phyloP scores from a whole-genome alignment of 208 protist species.

The Wallacemonas sp. region DNA sequence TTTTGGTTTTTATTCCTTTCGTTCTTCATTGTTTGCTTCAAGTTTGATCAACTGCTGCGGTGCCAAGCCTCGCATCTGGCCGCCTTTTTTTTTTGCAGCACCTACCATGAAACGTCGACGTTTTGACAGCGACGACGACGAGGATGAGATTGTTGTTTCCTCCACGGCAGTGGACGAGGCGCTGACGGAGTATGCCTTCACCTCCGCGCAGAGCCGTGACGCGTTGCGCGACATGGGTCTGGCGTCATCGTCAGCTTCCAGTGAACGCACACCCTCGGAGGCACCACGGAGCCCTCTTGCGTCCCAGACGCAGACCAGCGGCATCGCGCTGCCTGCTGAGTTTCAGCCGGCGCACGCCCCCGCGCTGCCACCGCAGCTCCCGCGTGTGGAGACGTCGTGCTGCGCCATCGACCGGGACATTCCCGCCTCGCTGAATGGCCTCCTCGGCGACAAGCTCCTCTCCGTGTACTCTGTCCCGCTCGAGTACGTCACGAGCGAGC shows the following conservation, averaged over 20 bases:
- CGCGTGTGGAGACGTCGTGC: background rate
- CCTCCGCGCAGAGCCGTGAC: slow-evolving; percentile 19
- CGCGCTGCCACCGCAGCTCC: background rate
- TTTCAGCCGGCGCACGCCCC: background rate
- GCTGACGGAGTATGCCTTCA: slow-evolving; percentile 40
- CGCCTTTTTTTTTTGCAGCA: no score
- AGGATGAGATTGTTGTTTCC: slow-evolving; percentile 54
- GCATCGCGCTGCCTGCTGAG: background rate
- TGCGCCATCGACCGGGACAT: slow-evolving; percentile 47
- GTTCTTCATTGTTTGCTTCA: no score
- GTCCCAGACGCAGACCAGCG: background rate
- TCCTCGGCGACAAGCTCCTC: slow-evolving; percentile 64
- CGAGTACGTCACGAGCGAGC: slow-evolving; percentile 31
- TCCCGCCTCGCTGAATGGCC: slow-evolving; percentile 50
- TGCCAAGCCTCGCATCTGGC: no score
- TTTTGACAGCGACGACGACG: slow-evolving; percentile 80
- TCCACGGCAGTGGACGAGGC: slow-evolving; percentile 14
- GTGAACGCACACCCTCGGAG: slow-evolving; percentile 8
- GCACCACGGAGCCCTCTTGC: background rate
- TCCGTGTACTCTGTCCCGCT: slow-evolving; percentile 53
- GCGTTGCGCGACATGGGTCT: slow-evolving; percentile 40
- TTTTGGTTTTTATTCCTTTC: no score
- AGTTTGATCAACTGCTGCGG: no score
- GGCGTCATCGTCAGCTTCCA: slow-evolving; percentile 13
- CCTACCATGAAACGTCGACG: slow-evolving; percentile 72